These are phyloP conservation scores for Ensete ventricosum DNA, from an alignment of 176 grass and related monocot species.

Conservation along the genomic window DNA sequence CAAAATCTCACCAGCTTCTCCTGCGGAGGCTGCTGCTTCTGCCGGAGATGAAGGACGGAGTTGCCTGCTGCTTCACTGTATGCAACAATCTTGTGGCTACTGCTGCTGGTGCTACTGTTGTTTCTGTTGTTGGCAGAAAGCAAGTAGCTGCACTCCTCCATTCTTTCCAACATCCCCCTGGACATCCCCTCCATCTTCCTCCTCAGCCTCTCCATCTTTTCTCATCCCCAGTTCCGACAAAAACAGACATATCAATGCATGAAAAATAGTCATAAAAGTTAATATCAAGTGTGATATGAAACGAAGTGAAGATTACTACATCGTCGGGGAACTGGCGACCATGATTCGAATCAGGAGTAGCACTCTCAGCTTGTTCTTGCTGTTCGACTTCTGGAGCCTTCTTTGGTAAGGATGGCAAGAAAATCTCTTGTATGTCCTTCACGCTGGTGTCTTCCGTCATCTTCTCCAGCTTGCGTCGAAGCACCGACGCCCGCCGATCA, in stretches of 20 bases:
- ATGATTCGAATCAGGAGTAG: not conserved
- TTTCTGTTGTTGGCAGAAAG: not conserved
- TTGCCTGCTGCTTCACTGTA: no score
- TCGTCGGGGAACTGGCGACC: not conserved
- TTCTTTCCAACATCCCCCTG: slow-evolving; percentile 67
- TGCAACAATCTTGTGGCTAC: not conserved
- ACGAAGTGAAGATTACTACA: not conserved
- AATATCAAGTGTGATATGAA: not conserved
- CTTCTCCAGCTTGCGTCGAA: slow-evolving; percentile 59
- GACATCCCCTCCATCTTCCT: slow-evolving; percentile 91
- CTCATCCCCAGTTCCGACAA: not conserved
- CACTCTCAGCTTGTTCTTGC: not conserved
- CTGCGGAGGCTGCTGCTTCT: not conserved
- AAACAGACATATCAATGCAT: not conserved
- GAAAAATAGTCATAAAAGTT: not conserved
- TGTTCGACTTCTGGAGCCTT: slow-evolving; percentile 17
- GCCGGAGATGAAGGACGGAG: not conserved
- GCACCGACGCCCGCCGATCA: slow-evolving; percentile 64
- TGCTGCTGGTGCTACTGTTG: slow-evolving; percentile 1
- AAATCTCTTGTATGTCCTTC: slow-evolving; percentile 62
- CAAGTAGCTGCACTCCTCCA: slow-evolving; percentile 60
- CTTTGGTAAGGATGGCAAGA: not conserved
- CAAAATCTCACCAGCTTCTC: slow-evolving; percentile 5
- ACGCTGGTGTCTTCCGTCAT: slow-evolving; percentile 38
- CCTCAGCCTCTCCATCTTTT: slow-evolving; percentile 70